phyloP scores from a whole-genome alignment of 179 eudicot species.

The Drosera spatulata region DNA sequence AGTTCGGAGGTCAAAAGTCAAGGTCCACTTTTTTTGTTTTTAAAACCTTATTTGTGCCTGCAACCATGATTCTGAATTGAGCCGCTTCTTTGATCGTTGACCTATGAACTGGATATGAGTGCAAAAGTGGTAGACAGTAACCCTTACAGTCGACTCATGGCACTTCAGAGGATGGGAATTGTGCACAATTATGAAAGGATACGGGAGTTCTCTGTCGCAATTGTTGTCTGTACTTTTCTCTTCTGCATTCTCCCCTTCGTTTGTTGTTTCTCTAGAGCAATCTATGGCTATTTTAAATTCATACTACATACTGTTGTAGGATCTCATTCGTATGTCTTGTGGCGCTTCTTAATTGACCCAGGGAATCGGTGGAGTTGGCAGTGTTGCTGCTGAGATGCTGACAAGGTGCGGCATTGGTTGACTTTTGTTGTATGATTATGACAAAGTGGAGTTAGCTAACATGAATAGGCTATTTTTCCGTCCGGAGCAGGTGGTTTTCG shows the following conservation, averaged over 20 bases:
- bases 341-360: conserved; percentile 4
- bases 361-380: conserved; percentile 97
- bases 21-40: too few species aligned
- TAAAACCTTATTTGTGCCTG: too few species aligned
- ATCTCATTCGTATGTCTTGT: neutral
- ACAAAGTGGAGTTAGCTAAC: conserved; percentile 96
- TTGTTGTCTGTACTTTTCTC: conserved; percentile 60
- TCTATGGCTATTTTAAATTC: too few species aligned
- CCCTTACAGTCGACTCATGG: conserved; percentile 96
- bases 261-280: too few species aligned
- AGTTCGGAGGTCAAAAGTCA: too few species aligned
- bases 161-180: conserved; percentile 98
- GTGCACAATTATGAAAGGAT: conserved; percentile 91
- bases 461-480: conserved; percentile 98
- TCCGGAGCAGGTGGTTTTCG: conserved; percentile 73
- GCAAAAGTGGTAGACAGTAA: conserved; percentile 94
- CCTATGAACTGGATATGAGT: conserved; percentile 72
- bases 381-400: conserved; percentile 99
- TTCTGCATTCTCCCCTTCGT: conserved; percentile 1
- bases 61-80: too few species aligned
- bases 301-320: too few species aligned
- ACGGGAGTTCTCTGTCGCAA: conserved; percentile 85
- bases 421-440: conserved; percentile 93
- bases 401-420: conserved; percentile 98
- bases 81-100: conserved; percentile 2